Evolutionary conservation across 2,329 filamentous ascomycete species (phyloP), one percentile per base, ranked within the genome.

Genomic region (Verticillium isaacii): DNA sequence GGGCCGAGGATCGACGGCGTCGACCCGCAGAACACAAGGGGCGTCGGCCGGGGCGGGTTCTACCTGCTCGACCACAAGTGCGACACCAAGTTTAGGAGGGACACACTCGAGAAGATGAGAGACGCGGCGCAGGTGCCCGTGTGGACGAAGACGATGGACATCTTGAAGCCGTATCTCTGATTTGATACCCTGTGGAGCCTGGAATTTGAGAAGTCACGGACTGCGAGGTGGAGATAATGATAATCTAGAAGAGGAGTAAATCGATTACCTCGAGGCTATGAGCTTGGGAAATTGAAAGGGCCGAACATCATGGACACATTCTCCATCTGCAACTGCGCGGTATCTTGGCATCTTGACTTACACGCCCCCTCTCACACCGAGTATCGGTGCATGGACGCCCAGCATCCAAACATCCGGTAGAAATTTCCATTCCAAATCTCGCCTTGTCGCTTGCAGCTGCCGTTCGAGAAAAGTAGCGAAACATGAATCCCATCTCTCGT

Each of bases 91-190:
- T 37, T 60, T 15, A 61, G 56, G 6, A 59, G 58, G 32, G 12
- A 36, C 4, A 32, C 37, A 7, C 6, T 66, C 36, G 11, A 19
- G 50, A 58, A 57, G 32, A 17, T 66, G 56, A 60, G 59, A 39
- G 32, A 12, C 17, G 14, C 50, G 17, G 57, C 61, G 25, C 62
- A 62, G 57, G 60, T 58, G 7, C 58, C 34, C 45, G 63, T 66
- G 7, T 66, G 64, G 65, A 58, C 50, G 9, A 63, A 61, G 54
- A 66, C 64, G 14, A 65, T 60, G 61, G 64, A 66, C 56, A 58
- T 61, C 25, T 23, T 66, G 32, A n/a, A 52, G 57, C 63, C 60
- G 8, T 66, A 52, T 45, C 29, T 65, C 4, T 65, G 39, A 59
- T n/a, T 11, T 9, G 17, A 50, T 23, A 9, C 23, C 11, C 7